A percentile compares a stretch with the other conserved stretches of the same genome.
These are phyloP conservation scores for Starmerella cellae DNA, from an alignment of 805 yeast genomes.

Conservation along the genomic window DNA sequence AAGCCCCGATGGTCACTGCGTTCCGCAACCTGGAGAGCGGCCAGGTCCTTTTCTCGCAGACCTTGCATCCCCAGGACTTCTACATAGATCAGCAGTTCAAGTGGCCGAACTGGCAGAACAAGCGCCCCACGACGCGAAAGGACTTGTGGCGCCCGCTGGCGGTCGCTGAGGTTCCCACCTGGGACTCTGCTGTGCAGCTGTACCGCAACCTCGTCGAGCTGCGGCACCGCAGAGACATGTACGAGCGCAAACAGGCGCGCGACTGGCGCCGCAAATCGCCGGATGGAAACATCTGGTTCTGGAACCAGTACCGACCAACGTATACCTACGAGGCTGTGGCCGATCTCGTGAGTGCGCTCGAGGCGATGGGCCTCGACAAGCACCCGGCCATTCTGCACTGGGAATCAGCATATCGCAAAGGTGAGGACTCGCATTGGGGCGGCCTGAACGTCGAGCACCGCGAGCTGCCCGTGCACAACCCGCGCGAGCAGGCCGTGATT, in stretches of 20 bases:
- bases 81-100: conserved; percentile 57
- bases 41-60: conserved; percentile 78
- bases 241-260: conserved; percentile 44
- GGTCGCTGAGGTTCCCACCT: conserved; percentile 37
- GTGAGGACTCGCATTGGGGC: conserved; percentile 65
- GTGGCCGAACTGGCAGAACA: conserved; percentile 82
- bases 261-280: conserved; percentile 56
- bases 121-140: conserved; percentile 62
- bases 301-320: conserved; percentile 80
- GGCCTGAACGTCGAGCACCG: conserved; percentile 44
- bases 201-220: conserved; percentile 63
- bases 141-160: conserved; percentile 89
- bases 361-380: conserved; percentile 30
- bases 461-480: conserved; percentile 39
- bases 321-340: conserved; percentile 85
- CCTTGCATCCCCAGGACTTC: conserved; percentile 40
- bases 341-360: conserved; percentile 60
- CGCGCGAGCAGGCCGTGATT: conserved; percentile 55
- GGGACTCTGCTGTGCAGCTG: conserved; percentile 52
- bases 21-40: conserved; percentile 81
- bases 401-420: conserved; percentile 83
- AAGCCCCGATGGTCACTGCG: conserved; percentile 71
- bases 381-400: conserved; percentile 45
- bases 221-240: conserved; percentile 57
- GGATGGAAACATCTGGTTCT: conserved; percentile 73